Evolutionary conservation across 2,329 filamentous ascomycete species (phyloP), one percentile per base, ranked within the genome.

Genomic region (Curvularia verruculosa): DNA sequence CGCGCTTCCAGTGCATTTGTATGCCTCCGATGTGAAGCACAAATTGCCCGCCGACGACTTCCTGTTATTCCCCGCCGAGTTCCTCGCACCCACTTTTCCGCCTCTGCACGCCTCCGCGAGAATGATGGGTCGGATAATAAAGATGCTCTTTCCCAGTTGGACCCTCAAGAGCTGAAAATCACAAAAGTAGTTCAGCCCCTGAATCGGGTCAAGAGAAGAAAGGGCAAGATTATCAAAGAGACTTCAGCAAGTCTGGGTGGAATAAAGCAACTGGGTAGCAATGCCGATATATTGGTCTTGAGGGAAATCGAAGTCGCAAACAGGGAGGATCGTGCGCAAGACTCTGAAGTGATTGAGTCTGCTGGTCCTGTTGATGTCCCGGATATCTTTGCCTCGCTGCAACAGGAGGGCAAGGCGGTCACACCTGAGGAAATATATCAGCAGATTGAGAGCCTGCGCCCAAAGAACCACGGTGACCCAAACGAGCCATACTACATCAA

Each of bases 11-110:
- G 67, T 65, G 74, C 74, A 63, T 76, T 74, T 51, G 65, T 77
- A 63, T 78, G 75, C 71, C 59, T 77, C 40, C 72, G 72, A 63
- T 78, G 75, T 70, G 72, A 76, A 64, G 66, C 76, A 39, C 65
- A 63, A 51, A 64, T 66, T 50, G 66, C 62, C 50, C 70, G 66
- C 18, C 63, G 65, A 13, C 59, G 59, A 46, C 46, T 67, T 6
- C 60, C 61, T 39, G 49, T 57, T 21, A 52, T 62, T 29, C 29
- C 63, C 23, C 63, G 59, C 15, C 60, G 53, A 52, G 10, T 59
- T 23, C 59, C 67, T 23, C 64, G 57, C 47, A 59, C 70, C 47
- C 56, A 49, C 54, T 74, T 76, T 64, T 75, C 72, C 24, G 54
- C 69, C 28, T 68, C 71, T 44, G 39, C 58, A 36, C 63, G 64